Evolutionary conservation across 495 filamentous ascomycete genomes (phyloP).

Genomic region (Letharia columbiana): DNA sequence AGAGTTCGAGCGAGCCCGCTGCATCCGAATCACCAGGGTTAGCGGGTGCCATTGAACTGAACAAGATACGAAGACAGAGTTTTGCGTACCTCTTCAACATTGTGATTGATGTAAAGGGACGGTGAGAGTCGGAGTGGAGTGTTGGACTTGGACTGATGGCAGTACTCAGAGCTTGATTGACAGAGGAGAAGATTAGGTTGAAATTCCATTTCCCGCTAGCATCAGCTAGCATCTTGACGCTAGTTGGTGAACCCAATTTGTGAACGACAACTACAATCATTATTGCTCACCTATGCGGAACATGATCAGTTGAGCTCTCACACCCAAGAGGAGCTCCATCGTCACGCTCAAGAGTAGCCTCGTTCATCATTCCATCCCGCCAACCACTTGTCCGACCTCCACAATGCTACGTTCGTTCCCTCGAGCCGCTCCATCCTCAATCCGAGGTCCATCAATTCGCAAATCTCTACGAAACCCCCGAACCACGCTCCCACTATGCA

Average conservation of each 20-base stretch:
- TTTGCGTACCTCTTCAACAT: conserved; percentile 81
- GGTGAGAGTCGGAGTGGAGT: conserved; percentile 24
- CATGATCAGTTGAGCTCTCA: conserved; percentile 21
- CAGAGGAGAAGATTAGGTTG: conserved; percentile 14
- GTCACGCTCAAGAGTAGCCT: too few relatives aligned
- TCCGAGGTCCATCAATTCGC: conserved; percentile 18
- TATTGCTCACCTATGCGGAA: conserved; percentile 14
- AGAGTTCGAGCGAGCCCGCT: conserved; percentile 75
- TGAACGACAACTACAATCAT: conserved; percentile 11
- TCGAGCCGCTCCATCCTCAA: conserved; percentile 21
- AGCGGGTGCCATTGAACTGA: conserved; percentile 38
- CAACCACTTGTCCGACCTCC: not conserved
- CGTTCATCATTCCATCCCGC: not conserved
- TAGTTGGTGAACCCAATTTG: conserved; percentile 10
- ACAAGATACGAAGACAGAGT: conserved; percentile 13
- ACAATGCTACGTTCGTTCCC: conserved; percentile 27
- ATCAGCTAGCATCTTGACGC: conserved; percentile 11
- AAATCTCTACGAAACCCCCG: conserved; percentile 9
- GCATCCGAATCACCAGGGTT: conserved; percentile 34
- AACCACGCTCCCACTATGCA: conserved; percentile 10
- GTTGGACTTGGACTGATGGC: conserved; percentile 4
- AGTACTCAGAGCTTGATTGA: conserved; percentile 6
- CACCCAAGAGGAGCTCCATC: conserved; percentile 18
- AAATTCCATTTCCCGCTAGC: conserved; percentile 10
- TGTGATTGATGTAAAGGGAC: conserved; percentile 49